These are phyloP conservation scores for Lindgomyces ingoldianus DNA, from an alignment of 495 filamentous ascomycete species.

Conservation along the genomic window DNA sequence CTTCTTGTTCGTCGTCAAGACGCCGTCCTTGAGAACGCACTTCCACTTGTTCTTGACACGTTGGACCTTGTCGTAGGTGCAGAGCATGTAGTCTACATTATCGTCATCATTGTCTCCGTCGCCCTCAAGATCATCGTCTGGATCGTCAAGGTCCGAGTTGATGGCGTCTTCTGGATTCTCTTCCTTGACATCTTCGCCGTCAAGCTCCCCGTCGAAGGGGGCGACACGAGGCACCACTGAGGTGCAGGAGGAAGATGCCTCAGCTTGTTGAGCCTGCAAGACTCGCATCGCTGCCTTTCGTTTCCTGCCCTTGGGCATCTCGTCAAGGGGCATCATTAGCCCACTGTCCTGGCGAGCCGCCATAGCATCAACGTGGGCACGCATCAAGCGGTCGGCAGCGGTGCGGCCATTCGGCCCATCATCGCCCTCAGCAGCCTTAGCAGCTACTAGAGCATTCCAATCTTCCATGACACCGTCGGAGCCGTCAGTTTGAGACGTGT, in stretches of 20 bases:
- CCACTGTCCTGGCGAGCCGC: constrained; percentile 76
- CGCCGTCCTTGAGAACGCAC: constrained; percentile 95
- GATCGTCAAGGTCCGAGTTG: constrained; percentile 96
- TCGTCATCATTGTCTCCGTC: constrained; percentile 81
- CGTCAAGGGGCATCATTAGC: constrained; percentile 66
- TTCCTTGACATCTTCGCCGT: constrained; percentile 69
- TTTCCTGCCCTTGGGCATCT: constrained; percentile 42
- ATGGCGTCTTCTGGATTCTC: constrained; percentile 75
- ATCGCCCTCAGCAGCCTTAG: constrained; percentile 54
- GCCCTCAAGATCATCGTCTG: constrained; percentile 77
- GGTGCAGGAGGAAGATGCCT: neutral
- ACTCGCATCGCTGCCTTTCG: constrained; percentile 43
- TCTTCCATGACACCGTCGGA: constrained; percentile 55
- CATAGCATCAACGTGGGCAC: constrained; percentile 65
- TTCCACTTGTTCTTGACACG: constrained; percentile 99
- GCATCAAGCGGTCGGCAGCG: constrained; percentile 62
- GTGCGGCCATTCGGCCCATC: constrained; percentile 47
- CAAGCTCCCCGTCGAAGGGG: constrained; percentile 68
- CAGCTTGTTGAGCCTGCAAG: constrained; percentile 30
- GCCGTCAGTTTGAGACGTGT: constrained; percentile 71
- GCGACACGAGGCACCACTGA: constrained; percentile 35
- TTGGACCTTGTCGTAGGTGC: constrained; percentile 99
- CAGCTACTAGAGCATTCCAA: constrained; percentile 61
- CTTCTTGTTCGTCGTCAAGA: constrained; percentile 84
- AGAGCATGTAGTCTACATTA: constrained; percentile 78